Conservation (phyloP, 805 yeast genomes). For the Maudiozyma saulgeensis region DNA sequence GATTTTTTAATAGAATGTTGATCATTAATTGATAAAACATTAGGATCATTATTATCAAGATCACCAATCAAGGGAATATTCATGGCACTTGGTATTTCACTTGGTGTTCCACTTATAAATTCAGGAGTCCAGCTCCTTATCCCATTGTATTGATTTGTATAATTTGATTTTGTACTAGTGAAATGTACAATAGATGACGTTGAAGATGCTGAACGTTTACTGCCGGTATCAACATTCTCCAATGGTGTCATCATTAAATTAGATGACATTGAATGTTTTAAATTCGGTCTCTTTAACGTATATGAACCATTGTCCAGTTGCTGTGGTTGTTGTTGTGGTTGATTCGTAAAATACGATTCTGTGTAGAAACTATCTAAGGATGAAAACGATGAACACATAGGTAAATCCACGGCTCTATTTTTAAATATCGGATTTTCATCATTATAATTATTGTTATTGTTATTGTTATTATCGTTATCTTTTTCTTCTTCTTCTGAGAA, state of each 20-base stretch:
- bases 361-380: constrained; percentile 57
- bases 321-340: constrained; percentile 7
- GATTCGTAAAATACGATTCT: constrained; percentile 36
- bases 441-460: neutral
- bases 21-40: neutral
- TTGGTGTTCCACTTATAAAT: neutral
- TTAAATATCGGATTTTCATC: neutral
- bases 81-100: neutral
- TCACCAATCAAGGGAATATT: neutral
- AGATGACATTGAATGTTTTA: neutral
- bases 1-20: neutral
- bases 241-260: constrained; percentile 1
- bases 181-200: neutral
- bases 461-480: neutral
- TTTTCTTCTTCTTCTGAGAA: neutral
- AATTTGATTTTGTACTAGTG: neutral
- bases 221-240: neutral
- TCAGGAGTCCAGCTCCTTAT: neutral
- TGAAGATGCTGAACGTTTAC: neutral
- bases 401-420: constrained; percentile 40
- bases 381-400: constrained; percentile 67
- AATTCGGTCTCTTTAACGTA: neutral
- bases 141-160: neutral
- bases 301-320: constrained; percentile 1
- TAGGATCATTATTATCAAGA: neutral